Percentiles rank a stretch among this genome's conserved stretches.
phyloP scores from a whole-genome alignment of 176 grass and related monocot species.

The Oropetium thomaeum region DNA sequence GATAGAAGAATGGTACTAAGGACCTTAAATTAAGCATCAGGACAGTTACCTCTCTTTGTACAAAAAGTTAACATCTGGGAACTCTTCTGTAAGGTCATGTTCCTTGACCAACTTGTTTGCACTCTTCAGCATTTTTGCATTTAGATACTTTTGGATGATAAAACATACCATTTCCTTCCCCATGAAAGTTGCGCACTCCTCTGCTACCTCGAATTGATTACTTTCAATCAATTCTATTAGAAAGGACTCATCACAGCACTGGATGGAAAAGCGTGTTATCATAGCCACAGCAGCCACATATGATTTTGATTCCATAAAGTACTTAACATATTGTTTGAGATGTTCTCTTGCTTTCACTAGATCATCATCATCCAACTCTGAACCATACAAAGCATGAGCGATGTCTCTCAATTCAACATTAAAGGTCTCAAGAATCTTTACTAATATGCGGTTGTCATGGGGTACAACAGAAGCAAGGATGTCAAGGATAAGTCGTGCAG shows the following conservation, averaged over 20 bases:
- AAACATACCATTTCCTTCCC: slow-evolving; percentile 67
- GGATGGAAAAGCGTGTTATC: slow-evolving; percentile 67
- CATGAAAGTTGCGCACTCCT: slow-evolving; percentile 78
- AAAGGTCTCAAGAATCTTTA: slow-evolving; percentile 85
- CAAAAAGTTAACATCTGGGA: slow-evolving; percentile 71
- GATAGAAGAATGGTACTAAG: slow-evolving; percentile 14
- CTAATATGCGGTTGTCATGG: slow-evolving; percentile 79
- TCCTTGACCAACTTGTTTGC: slow-evolving; percentile 82
- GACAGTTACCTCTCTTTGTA: slow-evolving; percentile 90
- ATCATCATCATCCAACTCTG: slow-evolving; percentile 45
- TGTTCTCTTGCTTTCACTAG: slow-evolving; percentile 47
- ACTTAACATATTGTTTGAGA: slow-evolving; percentile 40
- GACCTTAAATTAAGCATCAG: slow-evolving; percentile 5
- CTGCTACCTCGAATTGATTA: slow-evolving; percentile 66
- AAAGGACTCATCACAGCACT: slow-evolving; percentile 56
- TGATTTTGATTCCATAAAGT: slow-evolving; percentile 64
- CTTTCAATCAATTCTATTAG: slow-evolving; percentile 64
- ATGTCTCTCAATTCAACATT: slow-evolving; percentile 75
- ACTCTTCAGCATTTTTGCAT: slow-evolving; percentile 79
- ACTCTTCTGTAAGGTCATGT: slow-evolving; percentile 68
- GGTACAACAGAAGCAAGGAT: slow-evolving; percentile 60
- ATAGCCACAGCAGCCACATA: slow-evolving; percentile 68
- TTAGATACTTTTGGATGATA: slow-evolving; percentile 67
- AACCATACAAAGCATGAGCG: slow-evolving; percentile 54
- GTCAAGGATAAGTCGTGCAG: slow-evolving; percentile 53